Evolutionary conservation across 176 grass and related monocot species (phyloP), one percentile per base, ranked within the genome.

Genomic region (Oryza meridionalis): DNA sequence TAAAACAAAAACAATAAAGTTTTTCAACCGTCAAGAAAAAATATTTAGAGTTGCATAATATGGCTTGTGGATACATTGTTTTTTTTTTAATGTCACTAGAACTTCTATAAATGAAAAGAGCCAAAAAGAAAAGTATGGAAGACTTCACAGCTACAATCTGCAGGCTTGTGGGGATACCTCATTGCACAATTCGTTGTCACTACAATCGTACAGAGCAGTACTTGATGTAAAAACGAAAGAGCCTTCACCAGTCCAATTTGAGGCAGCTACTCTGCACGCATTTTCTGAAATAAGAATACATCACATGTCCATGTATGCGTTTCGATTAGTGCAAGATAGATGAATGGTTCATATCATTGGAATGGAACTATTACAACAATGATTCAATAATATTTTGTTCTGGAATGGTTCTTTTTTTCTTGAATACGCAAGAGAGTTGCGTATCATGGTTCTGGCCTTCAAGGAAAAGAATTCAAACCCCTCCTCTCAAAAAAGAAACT

Each of bases 161-260:
- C 58, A 49, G 21, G 22, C 9, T 61, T 81, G 37, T 51, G 69
- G 38, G 33, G 46, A 29, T 68, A 98, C 96, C 96, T 99, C 91
- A 25, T 94, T 79, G 61, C 96, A 99, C 40, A 88, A 81, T 76
- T 53, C 79, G 42, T 99, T 99, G 84, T 96, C 81, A 9, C 67
- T 94, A 47, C 85, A 88, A 77, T 99, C 93, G 89, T 90, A 95
- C 11, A 87, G 72, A 77, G 89, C 91, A 65, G 93, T 88, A 76
- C 96, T 96, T 33, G 96, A 99, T 69, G 96, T 94, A 81, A 99
- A 96, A 69, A 99, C 31, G 75, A 99, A 99, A 74, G 89, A 92
- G 66, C 96, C 96, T 90, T 94, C 93, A 71, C 91, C 84, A 6
- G 38, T 99, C 96, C 96, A 99, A 73, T 95, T 99, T 72, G 93